These are phyloP conservation scores for Isochrysis galbana DNA, from an alignment of 78 protist species.

Conservation along the genomic window DNA sequence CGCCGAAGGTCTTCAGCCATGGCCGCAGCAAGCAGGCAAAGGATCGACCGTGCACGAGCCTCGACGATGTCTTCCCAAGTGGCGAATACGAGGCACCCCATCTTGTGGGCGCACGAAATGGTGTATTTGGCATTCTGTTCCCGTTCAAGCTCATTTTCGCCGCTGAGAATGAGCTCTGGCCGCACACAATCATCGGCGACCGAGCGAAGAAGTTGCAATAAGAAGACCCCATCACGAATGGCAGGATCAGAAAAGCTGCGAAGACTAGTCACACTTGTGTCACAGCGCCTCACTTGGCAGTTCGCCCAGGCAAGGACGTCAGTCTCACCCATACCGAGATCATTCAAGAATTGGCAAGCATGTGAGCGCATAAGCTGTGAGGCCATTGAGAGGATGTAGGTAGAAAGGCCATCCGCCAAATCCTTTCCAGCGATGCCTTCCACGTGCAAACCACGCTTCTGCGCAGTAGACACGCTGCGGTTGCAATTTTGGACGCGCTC, in stretches of 20 bases:
- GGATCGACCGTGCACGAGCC: slow-evolving; percentile 71
- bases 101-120: slow-evolving; percentile 77
- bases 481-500: slow-evolving; percentile 83
- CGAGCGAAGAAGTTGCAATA: neutral
- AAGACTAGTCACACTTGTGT: neutral
- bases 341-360: slow-evolving; percentile 33
- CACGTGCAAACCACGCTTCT: slow-evolving; percentile 31
- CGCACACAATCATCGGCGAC: neutral
- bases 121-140: slow-evolving; percentile 50
- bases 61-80: slow-evolving; percentile 89
- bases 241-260: slow-evolving; percentile 67
- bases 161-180: neutral
- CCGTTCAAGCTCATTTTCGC: neutral
- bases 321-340: slow-evolving; percentile 58
- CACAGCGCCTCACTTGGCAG: neutral
- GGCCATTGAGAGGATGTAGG: slow-evolving; percentile 70
- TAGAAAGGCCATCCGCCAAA: slow-evolving; percentile 79
- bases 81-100: slow-evolving; percentile 80
- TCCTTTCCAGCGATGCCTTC: slow-evolving; percentile 85
- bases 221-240: slow-evolving; percentile 31
- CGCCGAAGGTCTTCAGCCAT: neutral
- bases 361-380: slow-evolving; percentile 87
- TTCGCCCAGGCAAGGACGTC: slow-evolving; percentile 63
- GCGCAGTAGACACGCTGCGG: slow-evolving; percentile 39
- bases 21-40: neutral